These are phyloP conservation scores for Tricholoma saponaceum DNA, from an alignment of 768 basidiomycete species.

Conservation along the genomic window DNA sequence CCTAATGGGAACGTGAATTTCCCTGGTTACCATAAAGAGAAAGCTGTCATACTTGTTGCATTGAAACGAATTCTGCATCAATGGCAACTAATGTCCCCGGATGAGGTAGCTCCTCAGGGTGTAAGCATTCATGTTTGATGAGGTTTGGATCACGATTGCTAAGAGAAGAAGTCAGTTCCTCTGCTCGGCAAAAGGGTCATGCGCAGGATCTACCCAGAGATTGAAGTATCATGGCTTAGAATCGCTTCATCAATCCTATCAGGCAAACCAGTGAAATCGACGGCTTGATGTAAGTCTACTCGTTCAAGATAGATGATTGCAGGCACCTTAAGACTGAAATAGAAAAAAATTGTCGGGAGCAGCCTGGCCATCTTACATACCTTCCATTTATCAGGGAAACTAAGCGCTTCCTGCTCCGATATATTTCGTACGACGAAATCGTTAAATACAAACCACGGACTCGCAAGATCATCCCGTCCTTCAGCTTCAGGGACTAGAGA, in stretches of 20 bases:
- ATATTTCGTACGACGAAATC: slow-evolving; percentile 90
- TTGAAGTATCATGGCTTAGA: slow-evolving; percentile 81
- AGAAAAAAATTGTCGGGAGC: not conserved
- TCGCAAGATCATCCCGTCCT: slow-evolving; percentile 30
- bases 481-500: slow-evolving; percentile 68
- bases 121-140: slow-evolving; percentile 77
- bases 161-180: slow-evolving; percentile 1
- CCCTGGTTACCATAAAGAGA: not conserved
- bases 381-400: slow-evolving; percentile 92
- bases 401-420: slow-evolving; percentile 80
- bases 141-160: slow-evolving; percentile 73
- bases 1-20: slow-evolving; percentile 39
- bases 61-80: slow-evolving; percentile 96
- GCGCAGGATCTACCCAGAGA: slow-evolving; percentile 59
- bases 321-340: slow-evolving; percentile 52
- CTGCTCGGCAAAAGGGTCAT: not conserved
- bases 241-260: slow-evolving; percentile 68
- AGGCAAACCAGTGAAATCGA: slow-evolving; percentile 67
- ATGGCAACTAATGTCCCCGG: slow-evolving; percentile 90
- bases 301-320: slow-evolving; percentile 90
- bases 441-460: slow-evolving; percentile 93
- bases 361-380: slow-evolving; percentile 36
- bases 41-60: slow-evolving; percentile 70
- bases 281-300: slow-evolving; percentile 46
- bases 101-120: slow-evolving; percentile 71